Conservation (phyloP, 2,329 filamentous ascomycete species). For the Colletotrichum kahawae region DNA sequence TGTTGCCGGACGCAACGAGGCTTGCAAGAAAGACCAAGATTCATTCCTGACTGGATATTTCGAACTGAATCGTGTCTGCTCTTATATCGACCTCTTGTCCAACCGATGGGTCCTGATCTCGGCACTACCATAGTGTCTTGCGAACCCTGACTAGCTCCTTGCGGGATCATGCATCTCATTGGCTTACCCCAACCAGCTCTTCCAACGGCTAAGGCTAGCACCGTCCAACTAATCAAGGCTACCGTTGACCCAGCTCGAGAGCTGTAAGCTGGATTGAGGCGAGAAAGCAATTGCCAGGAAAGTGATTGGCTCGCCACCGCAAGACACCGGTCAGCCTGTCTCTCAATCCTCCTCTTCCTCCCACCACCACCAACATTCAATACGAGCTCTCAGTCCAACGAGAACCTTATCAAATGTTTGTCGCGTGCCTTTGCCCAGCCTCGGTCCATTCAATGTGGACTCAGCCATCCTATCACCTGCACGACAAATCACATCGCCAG, state of each 20-base stretch:
- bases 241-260: background rate
- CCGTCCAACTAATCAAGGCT: background rate
- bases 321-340: background rate
- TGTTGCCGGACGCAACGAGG: background rate
- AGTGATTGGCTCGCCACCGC: background rate
- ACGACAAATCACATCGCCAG: conserved; percentile 10
- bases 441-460: background rate
- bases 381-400: background rate
- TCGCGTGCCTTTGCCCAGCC: background rate
- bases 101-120: background rate
- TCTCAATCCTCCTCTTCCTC: background rate
- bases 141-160: background rate
- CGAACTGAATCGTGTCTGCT: background rate
- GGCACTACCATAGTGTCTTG: background rate
- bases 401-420: background rate
- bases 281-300: background rate
- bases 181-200: background rate
- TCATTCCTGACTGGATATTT: background rate
- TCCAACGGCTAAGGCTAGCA: background rate
- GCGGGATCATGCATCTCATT: background rate
- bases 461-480: background rate
- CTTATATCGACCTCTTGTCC: background rate
- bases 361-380: background rate
- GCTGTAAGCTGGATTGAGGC: background rate
- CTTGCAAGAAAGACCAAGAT: background rate